Evolutionary conservation across 1,284 basidiomycete genomes (phyloP).

Genomic region (Pyrrhoderma noxium): DNA sequence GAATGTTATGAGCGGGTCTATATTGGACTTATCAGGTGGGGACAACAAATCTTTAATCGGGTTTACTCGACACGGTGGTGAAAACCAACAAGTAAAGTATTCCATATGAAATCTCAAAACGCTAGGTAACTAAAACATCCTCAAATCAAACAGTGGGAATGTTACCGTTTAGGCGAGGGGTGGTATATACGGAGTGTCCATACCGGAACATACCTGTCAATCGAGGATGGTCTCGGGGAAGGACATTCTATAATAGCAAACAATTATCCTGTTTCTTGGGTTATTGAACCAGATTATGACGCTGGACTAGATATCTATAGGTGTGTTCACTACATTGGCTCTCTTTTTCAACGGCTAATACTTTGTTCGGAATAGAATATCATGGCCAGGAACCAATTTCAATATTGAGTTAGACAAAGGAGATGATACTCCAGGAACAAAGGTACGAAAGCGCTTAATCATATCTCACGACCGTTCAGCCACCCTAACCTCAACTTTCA

Average conservation of each 20-base stretch:
- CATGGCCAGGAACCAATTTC: conserved; percentile 10
- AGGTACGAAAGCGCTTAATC: too few species aligned
- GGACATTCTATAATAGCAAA: conserved; percentile 8
- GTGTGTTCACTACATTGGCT: neutral
- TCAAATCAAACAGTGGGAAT: conserved; percentile 8
- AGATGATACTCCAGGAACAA: conserved; percentile 5
- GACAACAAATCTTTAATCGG: conserved; percentile 14
- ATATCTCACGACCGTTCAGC: too few species aligned
- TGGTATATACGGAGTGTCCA: conserved; percentile 15
- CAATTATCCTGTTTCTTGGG: conserved; percentile 13
- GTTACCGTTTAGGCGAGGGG: conserved; percentile 5
- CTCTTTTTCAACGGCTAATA: neutral
- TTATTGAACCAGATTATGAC: neutral
- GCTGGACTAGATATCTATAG: neutral
- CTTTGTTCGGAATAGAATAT: conserved; percentile 9
- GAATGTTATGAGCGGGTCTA: conserved; percentile 6
- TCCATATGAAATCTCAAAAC: neutral
- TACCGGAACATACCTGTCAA: conserved; percentile 8
- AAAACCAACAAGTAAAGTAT: conserved; percentile 13
- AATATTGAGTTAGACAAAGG: conserved; percentile 7
- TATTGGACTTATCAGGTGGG: conserved; percentile 12
- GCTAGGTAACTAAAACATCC: neutral
- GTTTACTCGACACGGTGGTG: conserved; percentile 11
- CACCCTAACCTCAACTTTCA: neutral
- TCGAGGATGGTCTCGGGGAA: conserved; percentile 7